These are phyloP conservation scores for Sarocladium strictum DNA, from an alignment of 2,329 filamentous ascomycete genomes.

Conservation along the genomic window DNA sequence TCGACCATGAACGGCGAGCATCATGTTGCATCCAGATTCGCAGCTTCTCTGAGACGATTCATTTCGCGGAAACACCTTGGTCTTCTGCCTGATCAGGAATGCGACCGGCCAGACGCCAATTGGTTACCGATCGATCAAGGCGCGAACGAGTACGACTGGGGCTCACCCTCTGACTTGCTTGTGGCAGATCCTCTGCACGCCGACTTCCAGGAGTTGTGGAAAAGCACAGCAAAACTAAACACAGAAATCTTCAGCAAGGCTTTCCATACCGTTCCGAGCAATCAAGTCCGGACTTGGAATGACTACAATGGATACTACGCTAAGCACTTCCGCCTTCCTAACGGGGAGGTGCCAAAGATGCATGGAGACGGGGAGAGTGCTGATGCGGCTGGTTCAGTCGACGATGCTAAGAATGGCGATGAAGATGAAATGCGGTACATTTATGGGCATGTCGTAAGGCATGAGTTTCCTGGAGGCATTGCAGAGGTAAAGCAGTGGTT, in stretches of 20 bases:
- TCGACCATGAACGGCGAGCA: slow-evolving; percentile 67
- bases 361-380: slow-evolving; percentile 42
- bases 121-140: slow-evolving; percentile 67
- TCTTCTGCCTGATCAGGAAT: slow-evolving; percentile 67
- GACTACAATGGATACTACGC: slow-evolving; percentile 69
- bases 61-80: slow-evolving; percentile 92
- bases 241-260: slow-evolving; percentile 75
- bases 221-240: slow-evolving; percentile 64
- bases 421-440: slow-evolving; percentile 22
- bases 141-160: slow-evolving; percentile 70
- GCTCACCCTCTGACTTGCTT: slow-evolving; percentile 57
- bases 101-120: slow-evolving; percentile 64
- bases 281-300: slow-evolving; percentile 63
- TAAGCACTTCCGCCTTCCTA: slow-evolving; percentile 56
- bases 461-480: slow-evolving; percentile 69
- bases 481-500: slow-evolving; percentile 68
- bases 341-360: slow-evolving; percentile 33
- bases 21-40: slow-evolving; percentile 69
- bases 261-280: slow-evolving; percentile 73
- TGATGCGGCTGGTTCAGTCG: slow-evolving; percentile 49
- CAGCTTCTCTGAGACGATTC: slow-evolving; percentile 73
- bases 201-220: slow-evolving; percentile 68
- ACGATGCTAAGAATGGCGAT: slow-evolving; percentile 51
- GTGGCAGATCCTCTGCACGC: slow-evolving; percentile 69
- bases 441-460: slow-evolving; percentile 82